Evolutionary conservation across 495 filamentous ascomycete species (phyloP).

Genomic region (Penicillium canescens): DNA sequence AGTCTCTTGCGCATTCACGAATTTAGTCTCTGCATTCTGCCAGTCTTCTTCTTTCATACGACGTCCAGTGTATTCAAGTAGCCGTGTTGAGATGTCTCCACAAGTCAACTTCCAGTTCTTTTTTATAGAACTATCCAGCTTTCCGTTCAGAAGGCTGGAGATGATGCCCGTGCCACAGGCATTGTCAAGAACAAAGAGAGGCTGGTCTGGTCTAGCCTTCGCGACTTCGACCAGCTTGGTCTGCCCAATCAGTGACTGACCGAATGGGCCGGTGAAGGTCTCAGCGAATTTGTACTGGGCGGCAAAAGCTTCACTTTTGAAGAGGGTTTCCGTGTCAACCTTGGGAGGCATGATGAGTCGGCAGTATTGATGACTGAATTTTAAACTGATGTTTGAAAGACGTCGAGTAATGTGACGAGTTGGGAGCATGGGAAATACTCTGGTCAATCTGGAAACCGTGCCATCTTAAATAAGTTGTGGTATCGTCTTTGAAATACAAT

Average conservation of each 20-base stretch:
- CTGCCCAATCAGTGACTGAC: slow-evolving; percentile 28
- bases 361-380: background rate
- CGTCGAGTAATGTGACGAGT: background rate
- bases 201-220: slow-evolving; percentile 14
- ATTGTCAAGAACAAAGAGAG: slow-evolving; percentile 39
- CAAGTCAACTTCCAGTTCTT: slow-evolving; percentile 31
- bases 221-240: slow-evolving; percentile 21
- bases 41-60: slow-evolving; percentile 32
- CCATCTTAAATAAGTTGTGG: background rate
- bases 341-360: slow-evolving; percentile 12
- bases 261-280: slow-evolving; percentile 32
- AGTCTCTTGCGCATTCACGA: slow-evolving; percentile 37
- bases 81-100: slow-evolving; percentile 35
- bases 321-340: slow-evolving; percentile 13
- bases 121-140: slow-evolving; percentile 22
- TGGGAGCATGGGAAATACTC: background rate
- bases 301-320: slow-evolving; percentile 32
- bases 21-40: slow-evolving; percentile 28
- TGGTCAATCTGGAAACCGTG: too few relatives aligned
- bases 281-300: slow-evolving; percentile 34
- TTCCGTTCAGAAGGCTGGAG: slow-evolving; percentile 26
- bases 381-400: background rate
- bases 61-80: slow-evolving; percentile 30
- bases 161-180: slow-evolving; percentile 46
- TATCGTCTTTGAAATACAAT: too few relatives aligned